Evolutionary conservation across 768 basidiomycete species (phyloP).

Genomic region (Kondoa subrosea): DNA sequence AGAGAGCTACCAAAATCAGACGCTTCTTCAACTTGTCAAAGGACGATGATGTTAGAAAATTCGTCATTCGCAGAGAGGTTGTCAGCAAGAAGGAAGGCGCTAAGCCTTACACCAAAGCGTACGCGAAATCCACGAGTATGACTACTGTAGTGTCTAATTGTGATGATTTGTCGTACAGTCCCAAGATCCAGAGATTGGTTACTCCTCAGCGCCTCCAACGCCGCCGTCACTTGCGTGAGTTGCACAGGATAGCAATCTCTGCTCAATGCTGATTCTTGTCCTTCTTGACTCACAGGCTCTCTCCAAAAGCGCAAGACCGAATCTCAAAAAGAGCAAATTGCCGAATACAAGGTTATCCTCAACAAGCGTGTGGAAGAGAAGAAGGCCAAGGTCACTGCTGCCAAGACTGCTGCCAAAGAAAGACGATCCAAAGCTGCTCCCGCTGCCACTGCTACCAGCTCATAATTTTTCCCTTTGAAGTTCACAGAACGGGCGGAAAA

Average conservation of each 20-base stretch:
- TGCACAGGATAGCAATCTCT: no score
- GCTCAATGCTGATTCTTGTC: no score
- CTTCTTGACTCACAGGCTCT: conserved; percentile 37
- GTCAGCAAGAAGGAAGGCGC: conserved; percentile 65
- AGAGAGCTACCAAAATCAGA: conserved; percentile 58
- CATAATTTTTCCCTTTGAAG: no score
- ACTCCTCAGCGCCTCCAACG: conserved; percentile 91
- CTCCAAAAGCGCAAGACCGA: conserved; percentile 77
- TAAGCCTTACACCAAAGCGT: conserved; percentile 96
- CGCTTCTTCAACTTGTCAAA: conserved; percentile 94
- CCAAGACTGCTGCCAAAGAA: conserved; percentile 41
- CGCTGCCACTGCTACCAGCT: background rate
- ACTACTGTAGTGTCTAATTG: conserved; percentile 7
- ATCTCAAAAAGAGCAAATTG: conserved; percentile 84
- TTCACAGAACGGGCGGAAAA: no score
- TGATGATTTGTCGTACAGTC: conserved; percentile 37
- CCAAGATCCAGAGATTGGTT: conserved; percentile 93
- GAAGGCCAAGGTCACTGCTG: conserved; percentile 74
- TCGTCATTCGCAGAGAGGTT: conserved; percentile 85
- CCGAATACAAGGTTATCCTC: conserved; percentile 76
- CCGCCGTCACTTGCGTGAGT: conserved; percentile 60
- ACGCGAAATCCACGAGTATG: conserved; percentile 15
- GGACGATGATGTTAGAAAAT: conserved; percentile 96
- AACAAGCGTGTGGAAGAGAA: conserved; percentile 82
- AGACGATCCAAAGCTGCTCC: background rate